Conservation (phyloP, 768 basidiomycete genomes). For the Mycena indigotica region DNA sequence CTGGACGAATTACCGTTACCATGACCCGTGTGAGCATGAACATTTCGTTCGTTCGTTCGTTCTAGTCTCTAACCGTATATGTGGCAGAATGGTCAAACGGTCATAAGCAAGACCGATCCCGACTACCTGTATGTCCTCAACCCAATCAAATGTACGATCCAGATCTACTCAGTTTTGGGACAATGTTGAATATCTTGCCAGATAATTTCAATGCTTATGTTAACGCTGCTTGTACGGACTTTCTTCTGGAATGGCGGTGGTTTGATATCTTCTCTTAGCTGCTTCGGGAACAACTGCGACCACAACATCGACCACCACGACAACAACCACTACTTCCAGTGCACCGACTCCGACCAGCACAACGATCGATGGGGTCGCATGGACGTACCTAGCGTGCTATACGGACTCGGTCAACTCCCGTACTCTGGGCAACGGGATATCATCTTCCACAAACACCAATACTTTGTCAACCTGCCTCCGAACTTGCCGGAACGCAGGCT, state of each 20-base stretch:
- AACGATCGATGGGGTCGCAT: constrained; percentile 4
- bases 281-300: constrained; percentile 20
- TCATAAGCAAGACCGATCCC: constrained; percentile 50
- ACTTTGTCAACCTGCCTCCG: neutral
- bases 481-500: neutral
- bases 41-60: neutral
- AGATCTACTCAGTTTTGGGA: constrained; percentile 12
- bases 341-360: constrained; percentile 1
- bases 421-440: constrained; percentile 8
- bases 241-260: constrained; percentile 9
- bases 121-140: constrained; percentile 44
- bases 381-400: constrained; percentile 33
- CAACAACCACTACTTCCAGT: neutral
- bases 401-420: constrained; percentile 19
- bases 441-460: neutral
- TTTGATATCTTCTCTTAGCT: constrained; percentile 3
- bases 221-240: constrained; percentile 49
- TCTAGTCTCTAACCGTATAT: neutral
- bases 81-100: constrained; percentile 41
- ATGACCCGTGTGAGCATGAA: constrained; percentile 40
- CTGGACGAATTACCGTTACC: constrained; percentile 59
- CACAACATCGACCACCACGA: constrained; percentile 10
- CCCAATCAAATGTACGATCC: constrained; percentile 41
- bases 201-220: constrained; percentile 71
- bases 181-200: constrained; percentile 32